Base-by-base conservation (phyloP, 345 rosid genomes). In the Dimocarpus longan region DNA sequence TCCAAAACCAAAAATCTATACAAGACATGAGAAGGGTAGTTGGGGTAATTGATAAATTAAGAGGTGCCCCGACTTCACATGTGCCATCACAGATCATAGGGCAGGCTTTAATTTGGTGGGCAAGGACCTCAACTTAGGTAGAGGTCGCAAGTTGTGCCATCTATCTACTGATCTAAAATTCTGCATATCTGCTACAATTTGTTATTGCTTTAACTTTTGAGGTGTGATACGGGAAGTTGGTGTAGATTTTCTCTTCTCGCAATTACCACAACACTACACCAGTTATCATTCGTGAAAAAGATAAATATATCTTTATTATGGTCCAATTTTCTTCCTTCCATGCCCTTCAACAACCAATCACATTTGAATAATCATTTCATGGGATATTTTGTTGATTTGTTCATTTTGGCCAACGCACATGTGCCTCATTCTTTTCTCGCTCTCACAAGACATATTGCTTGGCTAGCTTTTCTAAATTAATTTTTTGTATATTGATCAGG, bases 41-140 rank as follows among this genome's bases (percentile, higher is more conserved):
- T 13, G 11, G 63, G 82, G 74, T 73, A 10, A n/a, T 11, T 73
- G 39, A 22, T 12, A 11, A 56, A 72, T 1, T 6, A 11, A 46
- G 28, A 72, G 42, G 18, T 18, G 66, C 13, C 24, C 37, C 26
- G 0, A 28, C 70, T 77, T 66, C 76, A 15, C 90, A 84, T 87
- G 87, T 82, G 88, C 78, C 79, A 40, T 62, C 82, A 81, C 88
- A 86, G 91, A 82, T 52, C 57, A 52, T 26, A 76, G 50, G 59
- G 76, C 91, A 82, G 86, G 85, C 88, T 83, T 46, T 46, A 7
- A 32, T 88, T 84, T 72, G 84, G 77, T 79, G 83, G 19, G 70
- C 43, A 43, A 66, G 22, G 71, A 62, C 54, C 75, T 37, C n/a
- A 16, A 21, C 19, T 50, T 18, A 18, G 18, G 63, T 68, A 28